Conservation (phyloP, 2,329 filamentous ascomycete genomes). For the Pseudocercospora crystallina region DNA sequence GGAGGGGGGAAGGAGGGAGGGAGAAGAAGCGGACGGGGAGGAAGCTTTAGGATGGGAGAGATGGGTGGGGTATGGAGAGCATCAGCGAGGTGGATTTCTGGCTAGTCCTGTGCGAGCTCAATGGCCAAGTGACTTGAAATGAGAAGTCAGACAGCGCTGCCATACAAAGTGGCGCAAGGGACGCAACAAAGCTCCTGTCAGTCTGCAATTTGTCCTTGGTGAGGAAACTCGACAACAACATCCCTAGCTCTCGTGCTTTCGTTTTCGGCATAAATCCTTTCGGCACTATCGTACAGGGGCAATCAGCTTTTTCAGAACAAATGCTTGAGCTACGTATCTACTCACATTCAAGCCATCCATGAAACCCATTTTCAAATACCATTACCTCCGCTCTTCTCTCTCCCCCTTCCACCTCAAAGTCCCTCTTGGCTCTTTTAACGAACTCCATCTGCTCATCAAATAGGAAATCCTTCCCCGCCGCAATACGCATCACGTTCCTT, state of each 20-base stretch:
- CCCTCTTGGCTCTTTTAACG: constrained; percentile 36
- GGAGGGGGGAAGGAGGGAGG: too few species aligned
- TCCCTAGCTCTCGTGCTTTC: not conserved
- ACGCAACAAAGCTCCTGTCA: too few species aligned
- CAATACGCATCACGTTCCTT: constrained; percentile 41
- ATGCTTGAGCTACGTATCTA: not conserved
- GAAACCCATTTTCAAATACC: constrained; percentile 32
- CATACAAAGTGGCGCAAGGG: too few species aligned
- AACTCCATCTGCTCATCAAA: constrained; percentile 43
- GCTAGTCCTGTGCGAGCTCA: too few species aligned
- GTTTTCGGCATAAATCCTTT: not conserved
- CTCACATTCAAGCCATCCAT: constrained; percentile 33
- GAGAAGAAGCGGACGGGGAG: too few species aligned
- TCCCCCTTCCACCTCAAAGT: constrained; percentile 29
- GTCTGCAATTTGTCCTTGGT: too few species aligned
- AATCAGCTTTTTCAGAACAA: not conserved
- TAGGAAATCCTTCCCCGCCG: constrained; percentile 45
- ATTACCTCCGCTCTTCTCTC: constrained; percentile 28
- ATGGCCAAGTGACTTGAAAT: too few species aligned
- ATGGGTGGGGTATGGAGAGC: too few species aligned
- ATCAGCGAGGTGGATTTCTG: too few species aligned
- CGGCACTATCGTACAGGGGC: not conserved
- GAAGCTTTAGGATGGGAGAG: too few species aligned
- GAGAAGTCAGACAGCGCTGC: too few species aligned
- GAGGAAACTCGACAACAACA: not conserved